Evolutionary conservation across 495 filamentous ascomycete genomes (phyloP), one percentile per base, ranked within the genome.

Genomic region (Bombardia bombarda): DNA sequence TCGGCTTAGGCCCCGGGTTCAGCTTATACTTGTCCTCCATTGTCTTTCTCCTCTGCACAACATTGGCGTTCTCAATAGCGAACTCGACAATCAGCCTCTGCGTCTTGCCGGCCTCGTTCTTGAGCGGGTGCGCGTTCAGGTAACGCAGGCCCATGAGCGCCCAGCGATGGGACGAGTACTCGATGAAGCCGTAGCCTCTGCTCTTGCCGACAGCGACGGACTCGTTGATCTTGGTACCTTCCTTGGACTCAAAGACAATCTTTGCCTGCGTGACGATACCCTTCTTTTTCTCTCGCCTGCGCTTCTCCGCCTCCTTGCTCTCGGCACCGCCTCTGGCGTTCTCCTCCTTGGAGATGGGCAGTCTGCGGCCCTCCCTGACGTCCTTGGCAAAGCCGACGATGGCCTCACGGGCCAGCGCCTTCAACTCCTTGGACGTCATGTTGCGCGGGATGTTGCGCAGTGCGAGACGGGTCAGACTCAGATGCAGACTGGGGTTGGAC

Each of bases 41-140:
- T 47, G 90, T 85, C 48, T 74, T 79, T 19, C 92, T 68, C 43
- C 92, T 71, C 44, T 74, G 70, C 26, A 99, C 84, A 4, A 99
- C 92, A 53, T 95, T 87, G 5, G 87, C 89, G 52, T 99, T 99
- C 63, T 99, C 92, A 58, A 99, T 95, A 10, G 92, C 90, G 66
- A 99, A 99, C 59, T 99, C 92, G 26, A 90, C 90, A 61, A 99
- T 86, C 37, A 97, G 62, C 12, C 90, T 71, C 38, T 67, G 65
- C 40, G 67, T 70, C 57, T 74, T 74, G 34, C 72, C 73, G 3
- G 46, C 50, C 20, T 65, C 53, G 33, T 61, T 68, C 46, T 73
- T 68, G 13, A 77, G 34, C n/a, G 80, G 73, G 52, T 90, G 84
- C 0, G 89, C 87, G 56, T 99, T 99, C 25, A 99, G 67, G 81